These are phyloP conservation scores for Skeletonema marinoi DNA, from an alignment of 108 stramenopile genomes.

Conservation along the genomic window DNA sequence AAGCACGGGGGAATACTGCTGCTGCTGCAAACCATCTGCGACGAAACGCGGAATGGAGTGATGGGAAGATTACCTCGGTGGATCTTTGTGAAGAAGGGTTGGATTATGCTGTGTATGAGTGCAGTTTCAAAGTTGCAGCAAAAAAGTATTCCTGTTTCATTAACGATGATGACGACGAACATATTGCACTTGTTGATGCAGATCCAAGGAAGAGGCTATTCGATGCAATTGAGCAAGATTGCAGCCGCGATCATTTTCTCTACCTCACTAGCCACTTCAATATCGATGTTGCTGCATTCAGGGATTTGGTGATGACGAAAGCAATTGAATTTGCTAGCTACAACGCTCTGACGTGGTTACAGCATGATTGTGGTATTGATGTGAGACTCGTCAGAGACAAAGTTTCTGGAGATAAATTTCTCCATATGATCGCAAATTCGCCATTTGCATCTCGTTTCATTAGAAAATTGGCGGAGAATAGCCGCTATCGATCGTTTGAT, in stretches of 20 bases:
- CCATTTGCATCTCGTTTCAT: slow-evolving; percentile 8
- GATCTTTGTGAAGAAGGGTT: background rate
- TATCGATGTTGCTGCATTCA: slow-evolving; percentile 5
- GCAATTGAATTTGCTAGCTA: slow-evolving; percentile 10
- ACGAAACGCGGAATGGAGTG: background rate
- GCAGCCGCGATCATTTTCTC: background rate
- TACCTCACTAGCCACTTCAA: background rate
- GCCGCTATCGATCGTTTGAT: too few species aligned
- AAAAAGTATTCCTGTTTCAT: slow-evolving; percentile 7
- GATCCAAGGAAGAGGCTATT: slow-evolving; percentile 22
- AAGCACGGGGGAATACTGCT: background rate
- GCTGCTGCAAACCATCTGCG: background rate
- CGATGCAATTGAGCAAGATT: slow-evolving; percentile 15
- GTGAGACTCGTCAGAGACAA: background rate
- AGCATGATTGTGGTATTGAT: slow-evolving; percentile 1
- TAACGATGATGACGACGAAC: background rate
- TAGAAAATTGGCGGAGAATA: too few species aligned
- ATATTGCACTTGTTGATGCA: background rate
- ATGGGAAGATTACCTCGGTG: background rate
- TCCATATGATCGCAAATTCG: slow-evolving; percentile 15
- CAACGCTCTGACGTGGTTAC: slow-evolving; percentile 14
- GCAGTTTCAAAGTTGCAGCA: background rate
- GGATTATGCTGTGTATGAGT: slow-evolving; percentile 4
- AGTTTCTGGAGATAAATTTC: background rate
- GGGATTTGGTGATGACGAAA: background rate